These are phyloP conservation scores for Daedalea quercina DNA, from an alignment of 768 basidiomycete genomes.

Conservation along the genomic window DNA sequence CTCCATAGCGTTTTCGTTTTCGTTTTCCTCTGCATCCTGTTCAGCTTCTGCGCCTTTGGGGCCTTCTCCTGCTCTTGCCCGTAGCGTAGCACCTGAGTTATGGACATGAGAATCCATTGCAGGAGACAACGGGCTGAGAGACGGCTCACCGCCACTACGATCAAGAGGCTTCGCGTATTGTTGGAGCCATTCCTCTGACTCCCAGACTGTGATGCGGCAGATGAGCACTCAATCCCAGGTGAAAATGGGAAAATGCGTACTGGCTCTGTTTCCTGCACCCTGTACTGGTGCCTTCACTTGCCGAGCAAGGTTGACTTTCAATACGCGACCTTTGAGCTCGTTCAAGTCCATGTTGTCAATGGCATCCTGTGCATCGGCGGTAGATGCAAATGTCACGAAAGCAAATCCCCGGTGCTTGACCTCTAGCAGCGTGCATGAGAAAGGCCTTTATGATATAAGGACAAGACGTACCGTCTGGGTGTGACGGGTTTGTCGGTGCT, in stretches of 20 bases:
- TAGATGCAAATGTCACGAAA: slow-evolving; percentile 79
- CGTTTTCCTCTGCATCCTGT: slow-evolving; percentile 18
- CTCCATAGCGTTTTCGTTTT: slow-evolving; percentile 55
- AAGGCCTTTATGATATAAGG: slow-evolving; percentile 1
- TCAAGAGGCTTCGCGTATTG: slow-evolving; percentile 74
- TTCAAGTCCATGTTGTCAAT: slow-evolving; percentile 99
- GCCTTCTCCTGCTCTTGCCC: slow-evolving; percentile 12
- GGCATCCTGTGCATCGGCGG: slow-evolving; percentile 88
- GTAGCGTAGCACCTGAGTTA: slow-evolving; percentile 19
- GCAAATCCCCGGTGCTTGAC: slow-evolving; percentile 90
- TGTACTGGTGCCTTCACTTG: slow-evolving; percentile 70
- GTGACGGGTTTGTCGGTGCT: slow-evolving; percentile 63
- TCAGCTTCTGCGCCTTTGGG: slow-evolving; percentile 22
- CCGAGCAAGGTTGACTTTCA: slow-evolving; percentile 81
- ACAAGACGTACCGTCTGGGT: slow-evolving; percentile 45
- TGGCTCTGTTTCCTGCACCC: slow-evolving; percentile 61
- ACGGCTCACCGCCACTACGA: slow-evolving; percentile 66
- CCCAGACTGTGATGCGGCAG: slow-evolving; percentile 64
- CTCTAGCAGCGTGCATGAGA: slow-evolving; percentile 33
- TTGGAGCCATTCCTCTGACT: slow-evolving; percentile 90
- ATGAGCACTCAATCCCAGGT: not conserved
- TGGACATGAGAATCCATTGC: slow-evolving; percentile 4
- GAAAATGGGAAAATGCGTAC: slow-evolving; percentile 35
- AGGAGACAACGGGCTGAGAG: not conserved
- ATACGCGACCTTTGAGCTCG: slow-evolving; percentile 68